Base-by-base conservation (phyloP, 148 eudicot genomes). In the Amaranthus palmeri region DNA sequence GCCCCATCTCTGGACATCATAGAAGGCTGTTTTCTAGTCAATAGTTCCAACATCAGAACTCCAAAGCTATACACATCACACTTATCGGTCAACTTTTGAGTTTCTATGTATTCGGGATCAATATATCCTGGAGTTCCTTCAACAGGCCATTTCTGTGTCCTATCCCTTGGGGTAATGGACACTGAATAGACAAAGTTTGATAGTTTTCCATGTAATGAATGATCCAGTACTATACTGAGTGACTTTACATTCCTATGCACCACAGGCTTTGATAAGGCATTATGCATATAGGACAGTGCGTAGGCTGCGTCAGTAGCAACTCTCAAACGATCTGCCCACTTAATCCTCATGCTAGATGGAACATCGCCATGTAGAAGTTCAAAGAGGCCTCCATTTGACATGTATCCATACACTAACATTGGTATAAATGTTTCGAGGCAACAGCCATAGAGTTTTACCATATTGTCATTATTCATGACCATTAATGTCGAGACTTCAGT, bases 1-100 rank as follows among this genome's bases (percentile, higher is more conserved):
- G 15, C 61, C 10, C 74, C 74, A 51, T 5, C 15, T 72, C 10
- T 10, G 25, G 67, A 58, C 59, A 72, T 61, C 47, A 64, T 13
- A 61, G 61, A 49, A 2, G 75, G 75, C 13, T 76, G 60, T 10
- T 68, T 54, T 3, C 69, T 7, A 7, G 74, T 77, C 46, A 80
- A 67, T 40, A 80, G 68, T 54, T 75, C 82, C 72, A 75, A 46
- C 76, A 80, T 36, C 53, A 75, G 13, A 66, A 80, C 82, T 11
- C 82, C 82, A 45, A 80, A 75, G 52, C 76, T 76, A 3, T 80
- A 80, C 0, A 80, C 82, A 48, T 75, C 76, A 25, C 82, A 74
- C n/a, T 80, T 80, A 8, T 72, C 82, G 7, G 82, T 80, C 54
- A 80, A 74, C 45, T 80, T 72, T 42, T 36, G 57, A 7, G 79